phyloP scores from a whole-genome alignment of 306 rosid species.

The Trichosanthes cucumerina region DNA sequence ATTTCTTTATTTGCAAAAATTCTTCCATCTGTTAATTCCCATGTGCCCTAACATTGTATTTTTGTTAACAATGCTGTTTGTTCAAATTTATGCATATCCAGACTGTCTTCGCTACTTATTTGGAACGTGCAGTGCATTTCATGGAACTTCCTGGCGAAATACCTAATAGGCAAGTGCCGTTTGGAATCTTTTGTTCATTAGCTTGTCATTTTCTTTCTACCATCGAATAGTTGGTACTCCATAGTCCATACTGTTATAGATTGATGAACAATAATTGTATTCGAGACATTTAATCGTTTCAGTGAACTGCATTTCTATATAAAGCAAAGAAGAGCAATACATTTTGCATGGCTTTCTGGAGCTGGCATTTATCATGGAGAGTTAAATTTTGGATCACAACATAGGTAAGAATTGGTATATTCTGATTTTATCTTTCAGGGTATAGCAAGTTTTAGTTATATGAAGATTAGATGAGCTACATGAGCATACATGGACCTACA shows the following conservation, averaged over 20 bases:
- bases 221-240: not conserved
- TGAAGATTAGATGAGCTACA: not conserved
- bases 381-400: conserved; percentile 83
- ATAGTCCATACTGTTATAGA: not conserved
- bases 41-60: not conserved
- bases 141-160: conserved; percentile 98
- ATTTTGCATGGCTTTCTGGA: conserved; percentile 99
- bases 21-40: not conserved
- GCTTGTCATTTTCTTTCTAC: not conserved
- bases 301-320: conserved; percentile 90
- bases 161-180: conserved; percentile 65
- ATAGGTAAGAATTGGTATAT: conserved; percentile 38
- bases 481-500: not conserved
- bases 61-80: not conserved
- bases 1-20: not conserved
- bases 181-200: not conserved
- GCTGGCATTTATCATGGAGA: conserved; percentile 94
- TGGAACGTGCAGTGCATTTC: conserved; percentile 78
- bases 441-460: not conserved
- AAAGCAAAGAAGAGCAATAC: conserved; percentile 91
- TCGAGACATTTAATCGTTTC: conserved; percentile 22
- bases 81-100: conserved; percentile 29
- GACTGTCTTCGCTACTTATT: conserved; percentile 74
- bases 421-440: conserved; percentile 5
- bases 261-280: not conserved